phyloP scores from a whole-genome alignment of 768 basidiomycete species.

The Infundibulicybe gibba region DNA sequence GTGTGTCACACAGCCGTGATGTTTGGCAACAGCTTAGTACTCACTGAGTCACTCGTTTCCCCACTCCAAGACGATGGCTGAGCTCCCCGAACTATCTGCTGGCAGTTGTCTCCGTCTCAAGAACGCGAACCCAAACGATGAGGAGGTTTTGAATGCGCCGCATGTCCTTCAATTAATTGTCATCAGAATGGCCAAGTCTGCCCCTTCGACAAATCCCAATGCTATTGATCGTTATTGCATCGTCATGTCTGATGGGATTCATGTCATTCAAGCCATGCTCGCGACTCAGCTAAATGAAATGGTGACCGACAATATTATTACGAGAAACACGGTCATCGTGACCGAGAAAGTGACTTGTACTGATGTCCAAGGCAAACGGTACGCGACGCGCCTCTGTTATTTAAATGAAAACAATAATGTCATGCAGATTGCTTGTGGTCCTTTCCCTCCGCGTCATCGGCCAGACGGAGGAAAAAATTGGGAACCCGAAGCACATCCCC shows the following conservation, averaged over 20 bases:
- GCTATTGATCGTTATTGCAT: conserved; percentile 64
- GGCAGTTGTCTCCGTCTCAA: conserved; percentile 54
- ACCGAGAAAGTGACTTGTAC: conserved; percentile 81
- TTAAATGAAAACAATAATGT: background rate
- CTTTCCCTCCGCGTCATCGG: conserved; percentile 60
- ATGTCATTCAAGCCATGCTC: conserved; percentile 92
- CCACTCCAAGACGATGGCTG: background rate
- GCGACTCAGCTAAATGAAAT: conserved; percentile 85
- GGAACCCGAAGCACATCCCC: conserved; percentile 41
- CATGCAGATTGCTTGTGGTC: conserved; percentile 21
- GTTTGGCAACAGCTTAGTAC: conserved; percentile 1
- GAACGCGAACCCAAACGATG: conserved; percentile 38
- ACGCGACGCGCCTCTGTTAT: conserved; percentile 19
- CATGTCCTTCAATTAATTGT: conserved; percentile 78
- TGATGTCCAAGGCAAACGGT: conserved; percentile 83
- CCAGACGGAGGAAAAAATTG: conserved; percentile 66
- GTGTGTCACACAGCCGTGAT: conserved; percentile 15
- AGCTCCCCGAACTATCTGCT: conserved; percentile 44
- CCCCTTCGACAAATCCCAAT: conserved; percentile 10
- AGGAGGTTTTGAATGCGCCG: conserved; percentile 34
- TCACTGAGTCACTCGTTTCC: no score
- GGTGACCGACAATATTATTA: conserved; percentile 59
- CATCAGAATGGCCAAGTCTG: conserved; percentile 67
- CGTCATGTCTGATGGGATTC: conserved; percentile 85
- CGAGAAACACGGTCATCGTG: conserved; percentile 64